Conservation (phyloP, 2,329 filamentous ascomycete species). For the Scedosporium aurantiacum region DNA sequence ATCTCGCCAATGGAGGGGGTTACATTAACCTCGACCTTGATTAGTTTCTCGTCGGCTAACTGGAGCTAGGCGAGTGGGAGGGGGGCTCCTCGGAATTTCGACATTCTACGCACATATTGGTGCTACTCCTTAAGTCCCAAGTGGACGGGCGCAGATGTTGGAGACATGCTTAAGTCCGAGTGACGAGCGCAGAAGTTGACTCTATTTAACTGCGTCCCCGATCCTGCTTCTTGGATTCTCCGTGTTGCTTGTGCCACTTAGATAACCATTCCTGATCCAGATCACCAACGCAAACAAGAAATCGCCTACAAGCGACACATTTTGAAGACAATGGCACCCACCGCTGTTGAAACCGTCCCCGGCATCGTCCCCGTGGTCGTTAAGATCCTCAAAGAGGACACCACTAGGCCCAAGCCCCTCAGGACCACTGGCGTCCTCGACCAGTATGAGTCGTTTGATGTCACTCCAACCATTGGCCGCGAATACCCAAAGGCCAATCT, state of each 20-base stretch:
- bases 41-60: not conserved
- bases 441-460: slow-evolving; percentile 42
- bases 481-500: slow-evolving; percentile 50
- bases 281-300: too few species aligned
- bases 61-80: not conserved
- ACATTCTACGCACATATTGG: too few species aligned
- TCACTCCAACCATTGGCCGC: slow-evolving; percentile 50
- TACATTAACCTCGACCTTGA: not conserved
- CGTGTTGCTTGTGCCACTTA: too few species aligned
- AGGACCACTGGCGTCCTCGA: slow-evolving; percentile 40
- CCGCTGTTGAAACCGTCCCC: not conserved
- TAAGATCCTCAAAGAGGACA: not conserved
- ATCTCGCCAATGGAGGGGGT: not conserved
- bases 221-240: too few species aligned
- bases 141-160: too few species aligned
- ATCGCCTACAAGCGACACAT: not conserved
- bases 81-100: not conserved
- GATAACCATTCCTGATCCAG: too few species aligned
- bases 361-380: not conserved
- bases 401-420: slow-evolving; percentile 22
- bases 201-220: too few species aligned
- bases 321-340: not conserved
- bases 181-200: too few species aligned
- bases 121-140: too few species aligned
- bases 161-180: too few species aligned